Conservation (phyloP, 129 eudicot genomes). For the Flaveria robusta region DNA sequence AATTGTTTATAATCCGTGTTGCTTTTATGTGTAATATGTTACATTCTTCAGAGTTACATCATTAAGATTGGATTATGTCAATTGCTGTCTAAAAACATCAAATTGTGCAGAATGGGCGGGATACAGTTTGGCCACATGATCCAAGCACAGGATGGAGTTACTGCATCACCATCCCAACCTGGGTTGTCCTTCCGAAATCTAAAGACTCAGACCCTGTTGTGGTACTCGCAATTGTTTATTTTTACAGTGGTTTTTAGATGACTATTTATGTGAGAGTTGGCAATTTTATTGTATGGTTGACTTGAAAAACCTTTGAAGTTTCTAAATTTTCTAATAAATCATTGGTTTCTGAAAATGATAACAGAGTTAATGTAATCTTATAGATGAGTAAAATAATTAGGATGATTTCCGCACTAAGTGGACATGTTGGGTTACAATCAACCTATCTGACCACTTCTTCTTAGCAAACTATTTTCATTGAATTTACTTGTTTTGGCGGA, state of each 20-base stretch:
- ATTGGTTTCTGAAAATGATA: neutral
- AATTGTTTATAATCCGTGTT: neutral
- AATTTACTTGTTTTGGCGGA: neutral
- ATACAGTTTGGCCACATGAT: slow-evolving; percentile 99
- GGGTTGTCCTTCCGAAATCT: slow-evolving; percentile 95
- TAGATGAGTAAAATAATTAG: neutral
- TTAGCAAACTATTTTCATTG: neutral
- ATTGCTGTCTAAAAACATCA: slow-evolving; percentile 6
- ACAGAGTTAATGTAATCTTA: neutral
- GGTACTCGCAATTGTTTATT: slow-evolving; percentile 62
- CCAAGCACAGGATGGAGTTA: slow-evolving; percentile 96
- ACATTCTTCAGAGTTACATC: neutral
- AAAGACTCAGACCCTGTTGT: slow-evolving; percentile 94
- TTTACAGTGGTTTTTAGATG: neutral
- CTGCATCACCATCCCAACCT: slow-evolving; percentile 90
- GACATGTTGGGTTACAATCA: neutral
- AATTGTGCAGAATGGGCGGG: slow-evolving; percentile 77
- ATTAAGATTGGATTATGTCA: neutral
- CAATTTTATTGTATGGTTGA: too few species aligned
- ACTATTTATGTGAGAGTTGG: neutral
- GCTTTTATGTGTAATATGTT: slow-evolving; percentile 5
- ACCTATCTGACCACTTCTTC: neutral
- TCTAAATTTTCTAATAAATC: too few species aligned
- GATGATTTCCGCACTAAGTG: neutral
- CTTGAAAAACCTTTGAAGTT: neutral